Evolutionary conservation across 192 early-diverging fungal species (phyloP), one percentile per base, ranked within the genome.

Genomic region (Entomortierella lignicola): DNA sequence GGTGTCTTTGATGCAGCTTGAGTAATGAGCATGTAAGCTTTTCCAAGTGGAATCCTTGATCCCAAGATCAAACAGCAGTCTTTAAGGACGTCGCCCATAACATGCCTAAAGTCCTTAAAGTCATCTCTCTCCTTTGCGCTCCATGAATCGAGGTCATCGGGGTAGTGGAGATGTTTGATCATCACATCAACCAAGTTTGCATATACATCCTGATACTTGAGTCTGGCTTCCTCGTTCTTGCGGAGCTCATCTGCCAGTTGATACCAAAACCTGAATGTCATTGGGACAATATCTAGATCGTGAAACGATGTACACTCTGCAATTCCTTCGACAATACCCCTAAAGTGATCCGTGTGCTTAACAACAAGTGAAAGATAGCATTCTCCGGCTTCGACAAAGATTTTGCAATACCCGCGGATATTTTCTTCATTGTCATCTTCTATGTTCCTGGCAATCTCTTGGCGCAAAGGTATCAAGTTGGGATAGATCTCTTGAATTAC

Each of bases 41-140:
- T 89, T 0, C 81, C 67, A 25, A 99, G 82, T 18, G 95, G 92
- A 30, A 86, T 86, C 2, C 92, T 84, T 13, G 87, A 87, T 7
- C 97, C 96, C 1, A 97, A 73, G 17, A 99, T 91, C 15, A 86
- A 75, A 48, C 96, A 95, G 66, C 97, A 97, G 71, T 94, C 93
- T 84, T 99, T 99, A 41, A 99, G 86, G 48, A 97, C 94, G 67
- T 98, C 97, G 50, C 97, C 98, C 85, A 99, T 95, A 30, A 90
- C 86, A 83, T 99, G 97, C 26, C 98, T 89, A 81, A 99, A 98
- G 30, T 98, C 95, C 42, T 97, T 85, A 73, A 99, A 99, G 30
- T 98, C 94, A 66, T 99, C 98, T n/a, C 94, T 89, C 68, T 97
- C 93, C 72, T 94, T 86, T 12, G 94, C 93, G 1, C 92, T 92